Evolutionary conservation across 2,329 filamentous ascomycete genomes (phyloP), one percentile per base, ranked within the genome.

Genomic region (Pseudopyricularia cyperi): DNA sequence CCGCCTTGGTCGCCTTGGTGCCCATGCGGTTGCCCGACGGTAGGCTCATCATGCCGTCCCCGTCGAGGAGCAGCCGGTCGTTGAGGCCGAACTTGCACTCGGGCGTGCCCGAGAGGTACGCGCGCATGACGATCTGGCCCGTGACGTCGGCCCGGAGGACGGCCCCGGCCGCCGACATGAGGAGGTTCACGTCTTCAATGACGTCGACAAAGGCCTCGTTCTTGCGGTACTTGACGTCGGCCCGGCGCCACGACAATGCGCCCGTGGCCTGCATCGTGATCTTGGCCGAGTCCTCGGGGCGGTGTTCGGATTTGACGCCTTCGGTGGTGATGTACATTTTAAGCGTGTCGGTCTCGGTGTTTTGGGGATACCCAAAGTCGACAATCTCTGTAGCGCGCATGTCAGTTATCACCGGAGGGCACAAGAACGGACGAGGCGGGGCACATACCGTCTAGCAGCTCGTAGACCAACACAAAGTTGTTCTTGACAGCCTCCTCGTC

Each of bases 291-390:
- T 98, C 91, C 65, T 95, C 88, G 70, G 83, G 84, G 58, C 79
- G 83, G 70, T 83, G 85, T 66, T 89, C 89, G 32, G 89, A 94
- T 69, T 96, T 96, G 70, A 98, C 91, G 54, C 93, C 93, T 72
- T 98, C 93, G 34, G 93, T 98, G 44, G 94, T 98, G 64, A 98
- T 98, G 75, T 98, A 98, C 91, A 97, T 97, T 71, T 98, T 98
- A 61, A 98, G 75, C 15, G 93, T 97, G 67, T 98, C 93, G 52
- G 91, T 95, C 71, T 98, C 93, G 56, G 93, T 98, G 68, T 97
- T 97, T 68, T 98, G 93, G 33, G 93, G 93, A 66, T 98, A 98
- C 56, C 93, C 93, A 69, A 98, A 98, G 70, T 98, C 93, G 66
- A 98, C 82, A 63, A 98, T 96, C 72, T 98, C 93, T 93, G 60